phyloP scores from a whole-genome alignment of 202 grass and related monocot genomes.

The Setaria viridis region DNA sequence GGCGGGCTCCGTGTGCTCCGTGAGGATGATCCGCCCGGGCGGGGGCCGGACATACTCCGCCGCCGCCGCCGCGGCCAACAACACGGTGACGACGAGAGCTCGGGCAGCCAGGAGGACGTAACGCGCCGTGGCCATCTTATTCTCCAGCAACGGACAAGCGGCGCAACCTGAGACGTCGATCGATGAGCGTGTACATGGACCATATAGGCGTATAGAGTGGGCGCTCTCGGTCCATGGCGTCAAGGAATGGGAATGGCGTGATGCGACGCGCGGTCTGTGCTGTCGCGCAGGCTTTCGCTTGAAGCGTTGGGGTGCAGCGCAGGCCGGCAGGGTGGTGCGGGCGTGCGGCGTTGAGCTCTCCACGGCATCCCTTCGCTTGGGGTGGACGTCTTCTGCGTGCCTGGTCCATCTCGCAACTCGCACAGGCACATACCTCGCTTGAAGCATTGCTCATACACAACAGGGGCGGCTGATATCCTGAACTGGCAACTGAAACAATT shows the following conservation, averaged over 20 bases:
- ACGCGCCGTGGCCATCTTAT: not conserved
- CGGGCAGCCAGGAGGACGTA: not conserved
- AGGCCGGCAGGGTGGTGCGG: not conserved
- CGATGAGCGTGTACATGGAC: not conserved
- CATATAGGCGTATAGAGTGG: conserved; percentile 39
- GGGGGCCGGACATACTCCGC: conserved; percentile 61
- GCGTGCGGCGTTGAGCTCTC: conserved; percentile 4
- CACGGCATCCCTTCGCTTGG: conserved; percentile 44
- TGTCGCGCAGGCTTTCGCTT: conserved; percentile 24
- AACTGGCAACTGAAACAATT: too few relatives aligned
- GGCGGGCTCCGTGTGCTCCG: conserved; percentile 52
- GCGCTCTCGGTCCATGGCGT: conserved; percentile 49
- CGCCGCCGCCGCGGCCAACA: not conserved
- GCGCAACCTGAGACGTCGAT: conserved; percentile 9
- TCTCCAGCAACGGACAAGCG: conserved; percentile 2
- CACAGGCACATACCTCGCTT: conserved; percentile 21
- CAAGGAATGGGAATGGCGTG: conserved; percentile 56
- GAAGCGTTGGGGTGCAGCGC: conserved; percentile 25
- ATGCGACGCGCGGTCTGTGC: conserved; percentile 1
- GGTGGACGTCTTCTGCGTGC: conserved; percentile 13
- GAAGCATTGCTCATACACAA: conserved; percentile 33
- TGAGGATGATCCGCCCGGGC: conserved; percentile 59
- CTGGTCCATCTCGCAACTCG: not conserved
- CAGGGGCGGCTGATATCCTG: too few relatives aligned
- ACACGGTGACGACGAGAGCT: conserved; percentile 9